Evolutionary conservation across 2,329 filamentous ascomycete genomes (phyloP), one percentile per base, ranked within the genome.

Genomic region (Colletotrichum graminicola): DNA sequence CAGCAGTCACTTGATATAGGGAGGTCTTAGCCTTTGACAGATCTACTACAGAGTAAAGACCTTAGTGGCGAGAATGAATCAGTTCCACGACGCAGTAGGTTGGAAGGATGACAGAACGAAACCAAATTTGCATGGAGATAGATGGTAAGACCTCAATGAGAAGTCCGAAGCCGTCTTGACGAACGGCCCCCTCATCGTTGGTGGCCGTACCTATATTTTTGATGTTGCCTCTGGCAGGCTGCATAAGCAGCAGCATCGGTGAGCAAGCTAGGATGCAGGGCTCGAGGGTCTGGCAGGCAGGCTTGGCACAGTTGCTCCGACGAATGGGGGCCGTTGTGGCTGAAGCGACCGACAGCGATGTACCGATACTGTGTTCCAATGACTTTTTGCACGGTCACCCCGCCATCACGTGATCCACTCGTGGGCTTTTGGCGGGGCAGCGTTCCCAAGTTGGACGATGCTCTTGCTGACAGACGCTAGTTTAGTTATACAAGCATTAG

Each of bases 341-440:
- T 26, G 60, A 39, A 26, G 60, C 23, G 23, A 41, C 34, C n/a
- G 49, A 51, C 12, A 14, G 34, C 47, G 23, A 14, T 18, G 14
- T 11, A 21, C 62, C 6, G 6, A 36, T 23, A 71, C 68, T 29
- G 68, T 71, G 68, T 32, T 29, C 39, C 14, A 39, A 62, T 2
- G 8, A 0, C 1, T 26, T 10, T 18, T 59, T 34, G 23, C 65
- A 71, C 68, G 52, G 68, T 71, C 65, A 71, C 65, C 68, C 68
- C 68, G 68, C 68, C 59, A 71, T 71, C 68, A 71, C 68, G 68
- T 71, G 68, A 71, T 47, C 1, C 0, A 1, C 7, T 14, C 7
- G 6, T 10, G 29, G n/a, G 29, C 52, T 12, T 57, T 57, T 71
- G 68, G 68, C 65, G 68, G 68, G 68, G 68, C 68, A 71, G 32